phyloP scores from a whole-genome alignment of 2,329 filamentous ascomycete species.

The Colletotrichum godetiae region DNA sequence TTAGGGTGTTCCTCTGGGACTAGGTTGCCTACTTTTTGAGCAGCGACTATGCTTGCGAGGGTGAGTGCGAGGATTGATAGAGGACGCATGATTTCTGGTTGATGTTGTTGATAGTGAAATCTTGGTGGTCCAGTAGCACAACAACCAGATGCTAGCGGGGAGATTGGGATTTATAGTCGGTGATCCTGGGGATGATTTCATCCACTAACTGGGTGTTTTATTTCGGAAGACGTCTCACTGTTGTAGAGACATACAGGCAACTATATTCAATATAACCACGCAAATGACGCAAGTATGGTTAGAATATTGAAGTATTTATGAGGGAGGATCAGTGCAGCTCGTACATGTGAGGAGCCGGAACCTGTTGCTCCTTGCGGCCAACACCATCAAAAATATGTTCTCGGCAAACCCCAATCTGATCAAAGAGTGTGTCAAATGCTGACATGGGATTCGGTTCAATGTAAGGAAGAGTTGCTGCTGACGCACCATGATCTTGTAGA shows the following conservation, averaged over 20 bases:
- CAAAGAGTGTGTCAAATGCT: background rate
- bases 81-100: background rate
- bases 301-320: background rate
- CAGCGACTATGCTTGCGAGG: slow-evolving; percentile 4
- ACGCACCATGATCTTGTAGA: too few species aligned
- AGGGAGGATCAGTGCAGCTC: background rate
- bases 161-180: too few species aligned
- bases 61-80: background rate
- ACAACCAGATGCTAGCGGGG: too few species aligned
- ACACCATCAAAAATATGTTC: background rate
- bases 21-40: slow-evolving; percentile 17
- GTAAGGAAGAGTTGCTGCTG: too few species aligned
- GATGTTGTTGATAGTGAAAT: background rate
- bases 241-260: too few species aligned
- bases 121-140: background rate
- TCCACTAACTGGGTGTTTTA: too few species aligned
- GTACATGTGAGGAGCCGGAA: background rate
- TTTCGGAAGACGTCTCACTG: too few species aligned
- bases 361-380: background rate
- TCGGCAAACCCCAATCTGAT: background rate
- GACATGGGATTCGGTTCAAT: background rate
- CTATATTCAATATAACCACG: too few species aligned
- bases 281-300: background rate
- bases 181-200: too few species aligned
- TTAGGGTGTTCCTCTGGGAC: slow-evolving; percentile 14